Base-by-base conservation (phyloP, 768 basidiomycete genomes). In the Mycena amicta region DNA sequence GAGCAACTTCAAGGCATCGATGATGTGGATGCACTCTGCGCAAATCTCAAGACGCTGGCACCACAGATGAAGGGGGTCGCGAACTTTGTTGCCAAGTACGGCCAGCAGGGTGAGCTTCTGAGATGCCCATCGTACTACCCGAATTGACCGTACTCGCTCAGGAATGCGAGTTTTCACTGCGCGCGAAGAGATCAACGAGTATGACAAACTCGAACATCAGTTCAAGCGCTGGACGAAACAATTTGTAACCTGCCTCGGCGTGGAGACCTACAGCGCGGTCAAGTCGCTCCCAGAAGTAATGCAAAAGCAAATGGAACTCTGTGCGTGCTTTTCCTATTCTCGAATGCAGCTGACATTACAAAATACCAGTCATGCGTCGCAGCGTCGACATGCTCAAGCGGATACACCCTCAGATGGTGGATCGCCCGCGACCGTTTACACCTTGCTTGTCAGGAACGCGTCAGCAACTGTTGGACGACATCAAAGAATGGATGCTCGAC, bases 401-500 rank as follows among this genome's bases (percentile, higher is more conserved):
- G 16, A 54, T 62, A 20, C 56, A 50, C 20, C 61, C 61, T 1
- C 29, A 29, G 3, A 41, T 30, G 23, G 37, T 33, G 2, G 53
- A 62, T 40, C 61, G 61, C 31, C 25, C 22, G 11, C 46, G 53
- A 18, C 56, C 61, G 5, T 40, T 62, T 45, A 3, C 46, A 4
- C 50, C 47, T 20, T 62, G 61, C 29, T 6, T 62, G 25, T 12
- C 31, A 16, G 66, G 62, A 37, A 70, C 69, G 2, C 66, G 69
- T 16, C 23, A 62, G 31, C 41, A 40, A 3, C 49, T 68, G 12
- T 55, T 70, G 16, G 23, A 22, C n/a, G 27, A 52, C 30, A 59
- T 70, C 28, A 50, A 66, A 26, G 15, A 28, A 1, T 72, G 65
- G 41, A 75, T 77, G 8, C 77, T 75, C n/a, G 71, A 75, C 2